A percentile compares a stretch with the other conserved stretches of the same genome.
Conservation (phyloP, 768 basidiomycete genomes). For the Phanerochaete sordida region DNA sequence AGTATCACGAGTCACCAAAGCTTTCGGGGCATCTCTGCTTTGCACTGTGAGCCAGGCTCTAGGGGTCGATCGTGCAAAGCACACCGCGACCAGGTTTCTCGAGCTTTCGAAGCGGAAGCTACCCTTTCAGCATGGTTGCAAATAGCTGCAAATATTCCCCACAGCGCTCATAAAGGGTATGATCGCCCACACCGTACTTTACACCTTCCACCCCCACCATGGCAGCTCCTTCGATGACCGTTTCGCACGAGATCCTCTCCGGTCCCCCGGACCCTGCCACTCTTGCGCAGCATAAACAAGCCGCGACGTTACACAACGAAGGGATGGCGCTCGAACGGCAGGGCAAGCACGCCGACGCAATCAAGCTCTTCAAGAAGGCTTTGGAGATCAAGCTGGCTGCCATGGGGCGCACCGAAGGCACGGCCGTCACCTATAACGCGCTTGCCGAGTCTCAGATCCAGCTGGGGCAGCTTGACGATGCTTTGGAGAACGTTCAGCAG, state of each 20-base stretch:
- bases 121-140: too few species aligned
- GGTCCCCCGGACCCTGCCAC: neutral
- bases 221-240: neutral
- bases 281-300: slow-evolving; percentile 4
- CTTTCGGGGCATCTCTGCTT: too few species aligned
- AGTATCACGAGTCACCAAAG: too few species aligned
- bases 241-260: neutral
- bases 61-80: too few species aligned
- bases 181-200: neutral
- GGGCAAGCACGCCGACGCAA: slow-evolving; percentile 27
- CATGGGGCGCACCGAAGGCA: slow-evolving; percentile 21
- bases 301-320: slow-evolving; percentile 20
- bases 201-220: neutral
- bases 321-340: slow-evolving; percentile 15
- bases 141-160: neutral
- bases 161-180: neutral
- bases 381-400: slow-evolving; percentile 26
- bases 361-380: slow-evolving; percentile 28
- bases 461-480: slow-evolving; percentile 32
- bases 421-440: slow-evolving; percentile 31
- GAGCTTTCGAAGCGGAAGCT: too few species aligned
- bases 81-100: too few species aligned
- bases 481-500: slow-evolving; percentile 33
- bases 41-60: too few species aligned
- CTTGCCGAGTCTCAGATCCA: slow-evolving; percentile 35